Base-by-base conservation (phyloP, 345 rosid genomes). In the Mercurialis annua region DNA sequence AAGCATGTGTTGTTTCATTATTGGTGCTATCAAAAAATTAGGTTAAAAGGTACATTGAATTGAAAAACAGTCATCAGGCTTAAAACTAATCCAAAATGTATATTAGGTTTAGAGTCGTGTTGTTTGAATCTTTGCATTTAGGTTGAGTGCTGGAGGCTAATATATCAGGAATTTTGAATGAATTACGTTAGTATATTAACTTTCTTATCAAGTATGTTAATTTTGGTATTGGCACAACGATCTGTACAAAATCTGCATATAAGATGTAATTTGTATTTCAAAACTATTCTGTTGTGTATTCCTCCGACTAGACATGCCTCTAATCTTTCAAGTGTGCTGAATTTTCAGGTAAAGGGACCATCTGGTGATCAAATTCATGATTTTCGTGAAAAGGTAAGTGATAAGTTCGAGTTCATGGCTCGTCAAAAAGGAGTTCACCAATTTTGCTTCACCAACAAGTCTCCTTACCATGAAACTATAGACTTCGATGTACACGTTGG, bases 401-500 rank as follows among this genome's bases (percentile, higher is more conserved):
- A 88, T 75, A 88, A 86, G 60, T 80, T 83, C 47, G 85, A 88
- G 66, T 88, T 86, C 54, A 73, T 76, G 64, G 84, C 86, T 56
- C 85, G 54, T 60, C 81, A 80, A 18, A 88, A 77, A 71, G 95
- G 91, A 66, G 79, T 88, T 14, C 83, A 88, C 52, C 86, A 70
- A 9, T 88, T 88, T 76, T 88, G 91, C 76, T 88, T 88, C 75
- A 70, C 81, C 30, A 88, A 88, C 78, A 86, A 74, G 76, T 86
- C 95, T 50, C 95, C 91, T 12, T 84, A 88, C 64, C 86, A 84
- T 36, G 95, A 86, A 80, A 86, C 85, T 3, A 33, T 88, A 0
- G 95, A 88, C 76, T 86, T 88, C 34, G 95, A 88, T 67, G 85
- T 88, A 7, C 85, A 83, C 42, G 88, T 83, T 57, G 86, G 83